Evolutionary conservation across 2,329 filamentous ascomycete species (phyloP).

Genomic region (Aureobasidium subglaciale): DNA sequence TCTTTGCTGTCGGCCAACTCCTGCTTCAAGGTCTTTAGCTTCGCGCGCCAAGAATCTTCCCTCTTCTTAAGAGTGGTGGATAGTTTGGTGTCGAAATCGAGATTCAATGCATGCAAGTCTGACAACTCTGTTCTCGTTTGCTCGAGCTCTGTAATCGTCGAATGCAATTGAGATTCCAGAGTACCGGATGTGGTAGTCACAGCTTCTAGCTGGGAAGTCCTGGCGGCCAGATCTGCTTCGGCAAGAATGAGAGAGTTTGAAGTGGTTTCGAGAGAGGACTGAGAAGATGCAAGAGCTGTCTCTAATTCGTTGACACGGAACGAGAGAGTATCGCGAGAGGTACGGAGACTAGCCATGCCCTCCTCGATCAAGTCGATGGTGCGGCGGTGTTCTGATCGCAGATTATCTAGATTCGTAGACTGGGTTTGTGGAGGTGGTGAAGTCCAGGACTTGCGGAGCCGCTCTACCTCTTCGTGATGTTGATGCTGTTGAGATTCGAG

Average conservation of each 20-base stretch:
- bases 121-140: slow-evolving; percentile 20
- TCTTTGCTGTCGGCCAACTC: neutral
- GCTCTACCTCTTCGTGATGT: neutral
- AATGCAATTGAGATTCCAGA: neutral
- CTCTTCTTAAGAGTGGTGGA: neutral
- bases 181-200: neutral
- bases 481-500: neutral
- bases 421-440: neutral
- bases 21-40: neutral
- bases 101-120: slow-evolving; percentile 17
- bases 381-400: neutral
- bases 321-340: neutral
- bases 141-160: slow-evolving; percentile 17
- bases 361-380: slow-evolving; percentile 6
- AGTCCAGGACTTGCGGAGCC: neutral
- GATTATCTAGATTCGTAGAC: neutral
- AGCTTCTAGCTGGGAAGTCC: neutral
- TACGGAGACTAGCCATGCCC: slow-evolving; percentile 7
- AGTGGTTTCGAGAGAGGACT: slow-evolving; percentile 2
- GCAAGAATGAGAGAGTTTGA: slow-evolving; percentile 16
- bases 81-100: slow-evolving; percentile 7
- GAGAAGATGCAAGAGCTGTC: slow-evolving; percentile 16
- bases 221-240: slow-evolving; percentile 19
- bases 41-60: slow-evolving; percentile 1
- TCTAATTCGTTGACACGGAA: slow-evolving; percentile 18